These are phyloP conservation scores for Pterocarpus macrocarpus DNA, from an alignment of 306 rosid species.

Conservation along the genomic window DNA sequence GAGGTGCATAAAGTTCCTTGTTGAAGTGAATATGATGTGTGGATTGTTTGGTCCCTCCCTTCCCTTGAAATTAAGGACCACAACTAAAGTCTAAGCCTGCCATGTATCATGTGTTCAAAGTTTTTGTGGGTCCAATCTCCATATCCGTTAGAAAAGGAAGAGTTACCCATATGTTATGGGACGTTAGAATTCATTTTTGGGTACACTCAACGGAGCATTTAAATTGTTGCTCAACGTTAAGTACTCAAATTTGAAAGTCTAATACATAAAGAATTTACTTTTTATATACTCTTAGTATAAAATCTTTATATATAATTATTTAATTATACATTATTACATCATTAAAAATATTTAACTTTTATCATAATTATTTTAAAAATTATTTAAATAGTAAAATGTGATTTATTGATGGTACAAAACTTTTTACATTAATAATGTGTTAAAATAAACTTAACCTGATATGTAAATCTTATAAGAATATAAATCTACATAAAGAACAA, in stretches of 20 bases:
- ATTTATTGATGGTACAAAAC: no score
- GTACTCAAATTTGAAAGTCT: neutral
- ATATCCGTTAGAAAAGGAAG: slow-evolving; percentile 25
- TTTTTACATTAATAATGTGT: no score
- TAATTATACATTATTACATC: no score
- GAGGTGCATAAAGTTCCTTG: neutral
- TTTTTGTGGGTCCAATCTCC: slow-evolving; percentile 35
- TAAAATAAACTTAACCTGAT: no score
- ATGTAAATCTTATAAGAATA: no score
- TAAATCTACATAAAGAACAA: no score
- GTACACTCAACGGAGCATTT: neutral
- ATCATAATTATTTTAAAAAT: no score
- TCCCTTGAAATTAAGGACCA: slow-evolving; percentile 31
- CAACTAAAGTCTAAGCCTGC: slow-evolving; percentile 29
- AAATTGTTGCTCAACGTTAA: neutral
- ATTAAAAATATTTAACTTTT: no score
- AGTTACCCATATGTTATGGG: neutral
- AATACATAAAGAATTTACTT: no score
- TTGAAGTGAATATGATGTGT: slow-evolving; percentile 24
- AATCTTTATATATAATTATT: no score
- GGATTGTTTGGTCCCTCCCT: neutral
- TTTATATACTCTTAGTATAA: no score
- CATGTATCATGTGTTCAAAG: slow-evolving; percentile 20
- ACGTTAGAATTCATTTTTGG: slow-evolving; percentile 28
- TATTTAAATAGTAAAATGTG: no score